Evolutionary conservation across 2,329 filamentous ascomycete genomes (phyloP).

Genomic region (Colletotrichum sp.): DNA sequence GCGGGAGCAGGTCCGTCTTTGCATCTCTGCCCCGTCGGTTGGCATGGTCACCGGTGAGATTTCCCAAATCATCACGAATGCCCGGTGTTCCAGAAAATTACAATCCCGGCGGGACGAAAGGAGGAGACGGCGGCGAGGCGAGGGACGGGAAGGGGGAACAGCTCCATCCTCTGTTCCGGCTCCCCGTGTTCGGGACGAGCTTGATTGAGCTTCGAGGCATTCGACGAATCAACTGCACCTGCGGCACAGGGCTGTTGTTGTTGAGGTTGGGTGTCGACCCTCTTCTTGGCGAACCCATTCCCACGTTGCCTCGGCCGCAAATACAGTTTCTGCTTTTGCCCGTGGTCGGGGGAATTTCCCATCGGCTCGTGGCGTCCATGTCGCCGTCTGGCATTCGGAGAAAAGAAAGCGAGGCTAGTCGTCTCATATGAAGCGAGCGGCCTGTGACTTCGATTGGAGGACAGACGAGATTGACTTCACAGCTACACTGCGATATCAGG

Average conservation of each 20-base stretch:
- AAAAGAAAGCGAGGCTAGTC: background rate
- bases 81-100: background rate
- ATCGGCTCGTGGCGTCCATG: background rate
- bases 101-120: background rate
- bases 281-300: background rate
- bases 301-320: background rate
- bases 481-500: background rate
- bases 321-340: background rate
- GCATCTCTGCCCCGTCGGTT: constrained; percentile 11
- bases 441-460: background rate
- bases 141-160: background rate
- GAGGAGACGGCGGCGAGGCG: constrained; percentile 6
- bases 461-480: background rate
- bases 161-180: constrained; percentile 6
- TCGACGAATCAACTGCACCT: background rate
- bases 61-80: constrained; percentile 10
- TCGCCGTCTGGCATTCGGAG: background rate
- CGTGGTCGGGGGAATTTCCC: background rate
- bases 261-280: background rate
- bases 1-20: background rate
- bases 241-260: background rate
- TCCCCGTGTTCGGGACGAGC: constrained; percentile 5
- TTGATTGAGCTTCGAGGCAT: background rate
- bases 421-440: background rate
- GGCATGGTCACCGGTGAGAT: constrained; percentile 14